phyloP scores from a whole-genome alignment of 2,329 filamentous ascomycete species.

The Penicillium sp. region DNA sequence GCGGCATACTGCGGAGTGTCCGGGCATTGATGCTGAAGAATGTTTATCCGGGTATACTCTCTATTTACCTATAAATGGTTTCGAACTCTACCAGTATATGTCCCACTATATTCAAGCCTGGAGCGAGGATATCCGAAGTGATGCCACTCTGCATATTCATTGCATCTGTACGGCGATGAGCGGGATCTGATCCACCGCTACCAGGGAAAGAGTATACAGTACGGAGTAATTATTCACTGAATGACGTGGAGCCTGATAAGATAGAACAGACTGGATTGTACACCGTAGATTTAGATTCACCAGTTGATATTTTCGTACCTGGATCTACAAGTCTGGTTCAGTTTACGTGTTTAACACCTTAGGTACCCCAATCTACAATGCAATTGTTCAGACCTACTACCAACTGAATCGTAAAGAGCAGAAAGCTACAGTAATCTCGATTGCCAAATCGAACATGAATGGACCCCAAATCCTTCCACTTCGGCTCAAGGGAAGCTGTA shows the following conservation, averaged over 20 bases:
- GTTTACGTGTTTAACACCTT: not conserved
- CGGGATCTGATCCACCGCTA: not conserved
- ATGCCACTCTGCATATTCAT: not conserved
- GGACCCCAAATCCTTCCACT: not conserved
- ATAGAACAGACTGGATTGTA: constrained; percentile 1
- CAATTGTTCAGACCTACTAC: not conserved
- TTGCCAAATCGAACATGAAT: not conserved
- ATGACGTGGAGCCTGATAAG: not conserved
- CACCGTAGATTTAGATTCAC: not conserved
- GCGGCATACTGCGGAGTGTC: not conserved
- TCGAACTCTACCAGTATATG: not conserved
- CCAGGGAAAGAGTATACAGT: no score
- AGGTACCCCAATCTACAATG: not conserved
- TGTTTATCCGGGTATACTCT: not conserved
- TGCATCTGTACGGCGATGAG: not conserved
- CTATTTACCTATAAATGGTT: not conserved
- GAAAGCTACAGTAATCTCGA: not conserved
- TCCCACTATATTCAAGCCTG: not conserved
- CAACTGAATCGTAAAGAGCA: not conserved
- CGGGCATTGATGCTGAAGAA: not conserved
- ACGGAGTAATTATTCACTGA: not conserved
- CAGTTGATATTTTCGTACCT: not conserved
- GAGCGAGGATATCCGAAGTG: not conserved
- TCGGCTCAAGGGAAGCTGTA: constrained; percentile 15
- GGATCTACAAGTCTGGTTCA: not conserved